Base-by-base conservation (phyloP, 2,329 filamentous ascomycete genomes). In the Botrytis porri region DNA sequence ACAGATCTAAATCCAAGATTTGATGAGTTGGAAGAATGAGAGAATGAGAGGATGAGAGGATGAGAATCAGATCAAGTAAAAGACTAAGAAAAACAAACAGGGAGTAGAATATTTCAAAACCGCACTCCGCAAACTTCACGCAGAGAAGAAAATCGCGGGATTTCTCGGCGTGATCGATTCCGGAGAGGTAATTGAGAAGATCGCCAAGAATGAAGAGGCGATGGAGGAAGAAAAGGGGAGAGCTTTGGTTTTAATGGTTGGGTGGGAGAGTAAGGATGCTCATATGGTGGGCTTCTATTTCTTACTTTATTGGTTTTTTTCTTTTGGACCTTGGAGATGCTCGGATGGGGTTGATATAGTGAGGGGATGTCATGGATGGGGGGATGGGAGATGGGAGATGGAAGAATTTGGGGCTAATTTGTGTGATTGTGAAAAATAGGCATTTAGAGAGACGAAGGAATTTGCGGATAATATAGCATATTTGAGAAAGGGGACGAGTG, bases 221-320 rank as follows among this genome's bases (percentile, higher is more conserved):
- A 57, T 25, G 5, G 70, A 70, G 41, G 74, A 37, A 20, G 72
- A 69, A 35, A 70, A 73, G 66, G 76, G 74, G 9, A 77, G 67
- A 45, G 77, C 73, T 1, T 37, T 73, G 10, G 73, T 77, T 41
- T 48, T 77, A 20, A 61, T 73, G 35, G 20, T 76, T 32, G 77
- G 75, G 9, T 80, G 79, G 79, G 72, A 76, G 71, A 76, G 69
- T 61, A 74, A 73, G 57, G 78, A 77, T 65, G 69, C 45, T 25
- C 79, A 79, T 74, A 69, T 76, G 74, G 69, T 71, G n/a, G n/a
- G 51, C 20, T 20, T 37, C 14, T 59, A 9, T 37, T 66, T 20
- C 1, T 32, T 37, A 8, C 29, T 51, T 51, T 45, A 20, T 29
- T 32, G 9, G n/a, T n/a, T n/a, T 10, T 37, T n/a, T 14, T 20